Conservation (phyloP, 139 green algal species). For the Chlamydomonas sp. region DNA sequence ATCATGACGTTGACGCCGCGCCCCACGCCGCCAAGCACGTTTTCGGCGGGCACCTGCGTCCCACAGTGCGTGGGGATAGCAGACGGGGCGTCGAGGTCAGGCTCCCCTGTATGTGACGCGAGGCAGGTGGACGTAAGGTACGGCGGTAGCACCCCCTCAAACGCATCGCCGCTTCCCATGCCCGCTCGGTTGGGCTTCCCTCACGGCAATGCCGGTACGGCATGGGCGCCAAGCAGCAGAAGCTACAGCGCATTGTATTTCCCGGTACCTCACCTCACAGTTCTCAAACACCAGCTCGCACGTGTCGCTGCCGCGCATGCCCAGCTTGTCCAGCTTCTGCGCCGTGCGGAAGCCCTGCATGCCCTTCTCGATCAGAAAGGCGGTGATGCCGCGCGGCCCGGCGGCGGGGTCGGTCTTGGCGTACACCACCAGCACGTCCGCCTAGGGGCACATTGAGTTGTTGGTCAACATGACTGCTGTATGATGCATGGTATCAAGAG, state of each 20-base stretch:
- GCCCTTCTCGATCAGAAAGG: conserved; percentile 94
- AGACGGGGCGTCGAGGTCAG: too few relatives aligned
- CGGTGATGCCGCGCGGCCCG: conserved; percentile 89
- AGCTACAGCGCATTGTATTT: background rate
- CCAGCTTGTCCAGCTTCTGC: conserved; percentile 98
- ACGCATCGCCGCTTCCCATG: background rate
- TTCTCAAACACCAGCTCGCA: conserved; percentile 97
- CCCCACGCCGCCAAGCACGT: conserved; percentile 87
- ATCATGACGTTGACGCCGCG: conserved; percentile 79
- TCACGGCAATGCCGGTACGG: too few relatives aligned
- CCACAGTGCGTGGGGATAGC: background rate
- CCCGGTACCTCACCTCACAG: conserved; percentile 66
- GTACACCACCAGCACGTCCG: conserved; percentile 90
- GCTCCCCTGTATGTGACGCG: background rate
- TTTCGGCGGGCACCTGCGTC: conserved; percentile 78
- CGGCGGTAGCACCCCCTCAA: background rate
- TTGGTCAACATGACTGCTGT: too few relatives aligned
- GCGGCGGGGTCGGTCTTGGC: conserved; percentile 82
- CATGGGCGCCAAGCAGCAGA: too few relatives aligned
- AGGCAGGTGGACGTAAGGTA: background rate
- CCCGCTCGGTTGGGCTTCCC: background rate
- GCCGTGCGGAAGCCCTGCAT: conserved; percentile 89
- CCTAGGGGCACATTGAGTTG: conserved; percentile 29
- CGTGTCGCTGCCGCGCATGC: conserved; percentile 93
- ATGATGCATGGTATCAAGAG: too few relatives aligned